Conservation (phyloP, 1,284 basidiomycete species). For the Ganoderma boninense region DNA sequence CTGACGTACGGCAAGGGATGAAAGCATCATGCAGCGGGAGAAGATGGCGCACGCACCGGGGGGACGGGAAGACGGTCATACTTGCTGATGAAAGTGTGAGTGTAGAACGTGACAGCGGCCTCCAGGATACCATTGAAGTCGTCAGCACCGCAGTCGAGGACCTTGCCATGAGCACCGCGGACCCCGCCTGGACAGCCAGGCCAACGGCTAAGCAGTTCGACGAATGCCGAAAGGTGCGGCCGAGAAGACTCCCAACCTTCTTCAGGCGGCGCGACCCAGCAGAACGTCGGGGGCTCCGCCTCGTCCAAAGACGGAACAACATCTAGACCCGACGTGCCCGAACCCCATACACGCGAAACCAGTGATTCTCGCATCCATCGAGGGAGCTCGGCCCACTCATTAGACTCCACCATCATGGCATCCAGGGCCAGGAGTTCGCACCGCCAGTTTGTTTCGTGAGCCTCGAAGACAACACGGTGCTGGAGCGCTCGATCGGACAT, state of each 20-base stretch:
- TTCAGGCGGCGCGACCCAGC: not conserved
- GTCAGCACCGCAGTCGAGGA: not conserved
- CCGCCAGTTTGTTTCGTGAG: conserved; percentile 14
- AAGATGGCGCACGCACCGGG: not conserved
- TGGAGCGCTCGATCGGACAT: not conserved
- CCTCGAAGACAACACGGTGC: conserved; percentile 2
- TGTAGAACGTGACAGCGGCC: conserved; percentile 3
- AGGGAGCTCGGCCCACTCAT: conserved; percentile 9
- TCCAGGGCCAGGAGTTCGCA: conserved; percentile 18
- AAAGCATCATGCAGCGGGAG: not conserved
- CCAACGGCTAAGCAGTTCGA: conserved; percentile 6
- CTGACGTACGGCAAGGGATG: not conserved
- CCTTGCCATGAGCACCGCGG: not conserved
- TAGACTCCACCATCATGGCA: not conserved
- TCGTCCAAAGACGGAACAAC: not conserved
- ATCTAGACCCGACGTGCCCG: conserved; percentile 3
- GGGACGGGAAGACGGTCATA: conserved; percentile 11
- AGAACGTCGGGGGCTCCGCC: not conserved
- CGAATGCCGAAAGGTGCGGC: not conserved
- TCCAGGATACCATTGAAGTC: not conserved
- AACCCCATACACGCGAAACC: conserved; percentile 9
- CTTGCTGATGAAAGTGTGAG: conserved; percentile 4
- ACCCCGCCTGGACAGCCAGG: not conserved
- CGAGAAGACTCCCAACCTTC: conserved; percentile 6
- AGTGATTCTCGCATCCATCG: conserved; percentile 12